Conservation (phyloP, 768 basidiomycete species). For the Phlebiopsis gigantea region DNA sequence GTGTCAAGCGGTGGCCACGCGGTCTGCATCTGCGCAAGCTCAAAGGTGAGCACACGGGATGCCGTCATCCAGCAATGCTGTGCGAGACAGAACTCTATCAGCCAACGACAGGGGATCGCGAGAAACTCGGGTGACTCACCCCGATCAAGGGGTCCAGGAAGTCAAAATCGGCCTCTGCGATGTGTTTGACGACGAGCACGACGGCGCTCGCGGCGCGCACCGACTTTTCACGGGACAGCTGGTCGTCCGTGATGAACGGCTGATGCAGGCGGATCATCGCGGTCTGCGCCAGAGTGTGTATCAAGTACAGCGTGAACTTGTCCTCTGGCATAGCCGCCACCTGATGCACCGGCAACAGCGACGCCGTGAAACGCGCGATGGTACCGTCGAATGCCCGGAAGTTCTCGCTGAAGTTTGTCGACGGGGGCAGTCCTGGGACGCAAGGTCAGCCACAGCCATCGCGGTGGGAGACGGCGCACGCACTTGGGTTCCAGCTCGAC, state of each 20-base stretch:
- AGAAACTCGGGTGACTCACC: constrained; percentile 35
- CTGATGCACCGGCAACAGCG: constrained; percentile 61
- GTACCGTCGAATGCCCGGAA: constrained; percentile 58
- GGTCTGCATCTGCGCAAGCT: constrained; percentile 57
- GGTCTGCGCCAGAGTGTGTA: constrained; percentile 62
- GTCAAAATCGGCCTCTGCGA: constrained; percentile 58
- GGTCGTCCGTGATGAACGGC: constrained; percentile 54
- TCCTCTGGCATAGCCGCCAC: constrained; percentile 52
- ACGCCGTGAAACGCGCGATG: constrained; percentile 58
- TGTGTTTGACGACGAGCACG: constrained; percentile 48
- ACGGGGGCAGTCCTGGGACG: constrained; percentile 36
- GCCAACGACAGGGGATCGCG: background rate
- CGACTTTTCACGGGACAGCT: constrained; percentile 58
- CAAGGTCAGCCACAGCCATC: background rate
- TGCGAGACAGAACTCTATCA: constrained; percentile 6
- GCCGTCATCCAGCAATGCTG: constrained; percentile 71
- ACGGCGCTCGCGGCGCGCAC: constrained; percentile 52
- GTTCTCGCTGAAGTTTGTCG: constrained; percentile 49
- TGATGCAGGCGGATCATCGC: constrained; percentile 64
- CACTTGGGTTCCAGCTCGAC: constrained; percentile 58
- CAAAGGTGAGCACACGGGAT: constrained; percentile 61
- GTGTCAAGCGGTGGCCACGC: constrained; percentile 56
- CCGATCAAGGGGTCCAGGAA: constrained; percentile 77
- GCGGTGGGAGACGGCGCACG: constrained; percentile 15
- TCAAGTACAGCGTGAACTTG: constrained; percentile 51